These are phyloP conservation scores for Aspergillus versicolor DNA, from an alignment of 2,329 filamentous ascomycete genomes.

Conservation along the genomic window DNA sequence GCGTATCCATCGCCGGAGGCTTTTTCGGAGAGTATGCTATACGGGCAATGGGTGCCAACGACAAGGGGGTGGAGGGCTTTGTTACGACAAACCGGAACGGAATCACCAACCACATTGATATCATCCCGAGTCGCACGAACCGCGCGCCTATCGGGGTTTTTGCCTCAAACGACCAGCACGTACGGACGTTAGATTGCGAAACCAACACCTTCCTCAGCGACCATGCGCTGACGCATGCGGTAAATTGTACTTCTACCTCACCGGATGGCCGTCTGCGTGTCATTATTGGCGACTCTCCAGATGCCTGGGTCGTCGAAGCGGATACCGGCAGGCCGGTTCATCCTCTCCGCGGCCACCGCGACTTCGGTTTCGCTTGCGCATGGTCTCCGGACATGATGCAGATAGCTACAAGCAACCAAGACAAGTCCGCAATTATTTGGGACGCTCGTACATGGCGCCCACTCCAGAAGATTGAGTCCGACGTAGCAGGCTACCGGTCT, in stretches of 20 bases:
- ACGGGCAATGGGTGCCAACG: conserved; percentile 37
- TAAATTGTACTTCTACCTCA: conserved; percentile 48
- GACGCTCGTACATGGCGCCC: conserved; percentile 44
- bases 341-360: conserved; percentile 40
- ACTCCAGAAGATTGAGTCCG: conserved; percentile 42
- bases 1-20: conserved; percentile 55
- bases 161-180: conserved; percentile 57
- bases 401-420: conserved; percentile 48
- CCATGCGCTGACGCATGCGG: conserved; percentile 38
- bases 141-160: conserved; percentile 53
- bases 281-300: conserved; percentile 44
- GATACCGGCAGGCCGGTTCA: conserved; percentile 42
- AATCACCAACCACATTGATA: conserved; percentile 61
- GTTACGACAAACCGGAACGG: conserved; percentile 50
- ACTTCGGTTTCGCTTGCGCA: conserved; percentile 48
- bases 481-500: conserved; percentile 46
- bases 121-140: conserved; percentile 49
- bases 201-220: conserved; percentile 42
- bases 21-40: conserved; percentile 59
- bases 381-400: conserved; percentile 50
- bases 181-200: conserved; percentile 55
- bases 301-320: conserved; percentile 44
- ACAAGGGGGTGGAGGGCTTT: conserved; percentile 42
- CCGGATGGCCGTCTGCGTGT: conserved; percentile 45
- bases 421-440: conserved; percentile 48